Evolutionary conservation across 2,329 filamentous ascomycete genomes (phyloP).

Genomic region (Alternaria longipes): DNA sequence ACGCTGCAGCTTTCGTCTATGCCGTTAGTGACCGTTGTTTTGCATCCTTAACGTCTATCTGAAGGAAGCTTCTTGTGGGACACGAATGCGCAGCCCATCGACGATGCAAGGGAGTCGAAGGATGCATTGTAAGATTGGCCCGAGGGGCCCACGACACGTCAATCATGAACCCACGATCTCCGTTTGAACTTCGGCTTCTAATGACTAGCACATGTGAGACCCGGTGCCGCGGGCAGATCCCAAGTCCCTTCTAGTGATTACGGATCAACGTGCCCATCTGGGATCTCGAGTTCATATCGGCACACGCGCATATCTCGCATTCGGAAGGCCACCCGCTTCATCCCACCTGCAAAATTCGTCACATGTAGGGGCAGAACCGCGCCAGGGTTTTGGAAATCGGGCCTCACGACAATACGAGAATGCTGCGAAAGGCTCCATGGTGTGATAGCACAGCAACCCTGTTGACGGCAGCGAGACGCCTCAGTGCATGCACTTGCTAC

Average conservation of each 20-base stretch:
- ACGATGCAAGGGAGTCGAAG: conserved; percentile 20
- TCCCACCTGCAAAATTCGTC: conserved; percentile 13
- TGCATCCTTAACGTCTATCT: conserved; percentile 7
- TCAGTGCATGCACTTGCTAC: conserved; percentile 24
- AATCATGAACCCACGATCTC: conserved; percentile 25
- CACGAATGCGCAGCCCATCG: conserved; percentile 6
- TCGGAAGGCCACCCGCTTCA: conserved; percentile 14
- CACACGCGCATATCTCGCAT: conserved; percentile 17
- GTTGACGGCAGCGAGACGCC: not conserved
- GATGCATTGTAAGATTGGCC: conserved; percentile 17
- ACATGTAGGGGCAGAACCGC: conserved; percentile 9
- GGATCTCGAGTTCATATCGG: conserved; percentile 13
- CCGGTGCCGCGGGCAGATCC: conserved; percentile 26
- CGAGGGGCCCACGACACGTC: conserved; percentile 23
- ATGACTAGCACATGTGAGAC: conserved; percentile 20
- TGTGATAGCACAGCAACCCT: conserved; percentile 8
- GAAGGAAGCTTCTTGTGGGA: not conserved
- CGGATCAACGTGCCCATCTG: conserved; percentile 13
- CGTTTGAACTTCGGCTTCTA: conserved; percentile 29
- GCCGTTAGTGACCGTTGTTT: conserved; percentile 7
- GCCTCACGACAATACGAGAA: conserved; percentile 4
- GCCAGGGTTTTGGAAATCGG: conserved; percentile 7
- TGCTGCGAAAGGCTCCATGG: conserved; percentile 1
- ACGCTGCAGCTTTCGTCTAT: conserved; percentile 3
- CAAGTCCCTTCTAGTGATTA: conserved; percentile 9